A percentile compares a stretch with the other conserved stretches of the same genome.
These are phyloP conservation scores for Takashimella tepidaria DNA, from an alignment of 1,284 basidiomycete genomes.

Conservation along the genomic window DNA sequence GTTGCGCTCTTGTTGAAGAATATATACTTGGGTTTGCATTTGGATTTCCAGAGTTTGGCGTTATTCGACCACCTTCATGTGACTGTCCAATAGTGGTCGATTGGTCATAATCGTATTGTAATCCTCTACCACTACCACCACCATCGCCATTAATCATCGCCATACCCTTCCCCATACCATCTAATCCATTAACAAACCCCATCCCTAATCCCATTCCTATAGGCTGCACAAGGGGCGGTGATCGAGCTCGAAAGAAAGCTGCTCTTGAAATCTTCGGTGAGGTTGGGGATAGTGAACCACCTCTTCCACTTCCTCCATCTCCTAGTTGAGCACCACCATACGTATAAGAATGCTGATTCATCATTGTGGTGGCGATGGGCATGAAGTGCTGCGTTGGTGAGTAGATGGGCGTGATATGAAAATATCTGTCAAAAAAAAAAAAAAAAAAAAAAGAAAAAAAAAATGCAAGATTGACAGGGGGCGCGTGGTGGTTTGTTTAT, in stretches of 20 bases:
- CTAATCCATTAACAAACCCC: not conserved
- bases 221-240: slow-evolving; percentile 19
- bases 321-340: not conserved
- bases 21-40: too few species aligned
- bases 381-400: too few species aligned
- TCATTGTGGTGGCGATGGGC: slow-evolving; percentile 15
- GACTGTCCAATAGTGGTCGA: too few species aligned
- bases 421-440: too few species aligned
- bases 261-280: slow-evolving; percentile 34
- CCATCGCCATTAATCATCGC: not conserved
- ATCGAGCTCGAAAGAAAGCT: slow-evolving; percentile 37
- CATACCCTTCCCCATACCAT: not conserved
- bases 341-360: slow-evolving; percentile 2
- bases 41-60: too few species aligned
- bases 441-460: too few species aligned
- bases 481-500: too few species aligned
- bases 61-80: too few species aligned
- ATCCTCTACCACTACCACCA: too few species aligned
- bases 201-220: not conserved
- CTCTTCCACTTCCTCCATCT: not conserved
- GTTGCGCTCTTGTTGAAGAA: slow-evolving; percentile 1
- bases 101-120: too few species aligned
- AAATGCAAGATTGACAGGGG: too few species aligned
- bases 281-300: slow-evolving; percentile 13
- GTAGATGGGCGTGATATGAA: too few species aligned